Evolutionary conservation across 139 green algal species (phyloP), one percentile per base, ranked within the genome.

Genomic region (Chlamydomonas eustigma): DNA sequence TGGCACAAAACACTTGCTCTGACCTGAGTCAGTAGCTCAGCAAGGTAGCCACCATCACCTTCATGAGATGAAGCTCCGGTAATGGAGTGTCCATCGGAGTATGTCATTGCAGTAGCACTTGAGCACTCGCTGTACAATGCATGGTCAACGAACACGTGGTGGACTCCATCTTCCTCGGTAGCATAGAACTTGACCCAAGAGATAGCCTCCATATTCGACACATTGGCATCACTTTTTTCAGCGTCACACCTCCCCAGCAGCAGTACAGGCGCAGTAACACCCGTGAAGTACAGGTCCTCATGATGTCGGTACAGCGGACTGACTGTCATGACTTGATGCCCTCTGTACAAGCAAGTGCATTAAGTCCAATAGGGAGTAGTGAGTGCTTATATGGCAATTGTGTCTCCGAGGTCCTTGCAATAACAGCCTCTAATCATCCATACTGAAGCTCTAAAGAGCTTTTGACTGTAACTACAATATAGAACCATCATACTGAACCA

Each of bases 81-180:
- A n/a, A n/a, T n/a, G 25, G 8, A 39, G 18, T 18, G 5, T n/a
- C 39, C 12, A 66, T 91, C 89, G 0, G 85, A 88, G 71, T 83
- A 85, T 5, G 78, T 75, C 3, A 58, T 34, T 4, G 4, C 8
- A 2, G 68, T 30, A 18, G 12, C 44, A 5, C 4, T 25, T 3
- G 68, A 4, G 30, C 4, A 38, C 2, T 18, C 34, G 1, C 37
- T n/a, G 50, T 85, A 93, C 0, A 93, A 34, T 0, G 88, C 88
- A 72, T 97, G 92, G 75, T 93, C 85, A 1, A 97, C 89, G 84
- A 97, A 96, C 12, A 95, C 88, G 6, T 86, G 82, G 34, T 90
- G 65, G 33, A 96, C 91, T 28, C 91, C 90, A 3, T 78, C 72
- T 8, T 79, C 51, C 6, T 66, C 51, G 38, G 69, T 83, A 2